Evolutionary conservation across 2,329 filamentous ascomycete species (phyloP), one percentile per base, ranked within the genome.

Genomic region (Pseudopithomyces maydicus): DNA sequence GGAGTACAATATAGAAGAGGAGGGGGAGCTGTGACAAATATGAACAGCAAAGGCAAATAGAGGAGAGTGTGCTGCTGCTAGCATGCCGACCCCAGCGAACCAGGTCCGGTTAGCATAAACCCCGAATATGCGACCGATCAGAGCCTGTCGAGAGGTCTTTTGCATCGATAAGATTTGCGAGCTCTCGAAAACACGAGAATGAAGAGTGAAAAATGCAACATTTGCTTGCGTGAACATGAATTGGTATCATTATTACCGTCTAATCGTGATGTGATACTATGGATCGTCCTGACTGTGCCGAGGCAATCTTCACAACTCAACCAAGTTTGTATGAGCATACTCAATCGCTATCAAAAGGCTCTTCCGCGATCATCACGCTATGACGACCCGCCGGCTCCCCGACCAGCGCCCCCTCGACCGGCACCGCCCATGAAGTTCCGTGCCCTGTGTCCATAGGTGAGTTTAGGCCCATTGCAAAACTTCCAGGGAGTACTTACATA

Each of bases 361-460:
- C 20, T 17, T 23, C 36, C 20, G 15, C 35, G 20, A 41, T 11
- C 19, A 49, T 8, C 33, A 2, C 2, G 20, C 10, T 35, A 50
- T 50, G 22, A 65, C 59, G 66, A 66, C 22, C 63, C 59, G 45
- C 56, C 66, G 39, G 47, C 35, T 47, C 65, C 61, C 36, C 61
- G 35, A 6, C 47, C 47, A 29, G 47, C 47, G 17, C 47, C 46
- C 3, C 46, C 46, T 48, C 35, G 46, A 23, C 46, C 46, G n/a
- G 60, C 65, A 23, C 64, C 84, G 44, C 86, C 86, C 86, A 90
- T 89, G 74, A 90, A 85, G 73, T 88, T 88, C 64, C 83, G 81
- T 55, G 88, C 88, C 83, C 86, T 87, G 63, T 23, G 15, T 2
- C 15, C 19, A 12, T 2, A 19, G 19, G 44, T 68, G 54, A 64